phyloP scores from a whole-genome alignment of 2,329 filamentous ascomycete genomes.

The Claviceps sp. region DNA sequence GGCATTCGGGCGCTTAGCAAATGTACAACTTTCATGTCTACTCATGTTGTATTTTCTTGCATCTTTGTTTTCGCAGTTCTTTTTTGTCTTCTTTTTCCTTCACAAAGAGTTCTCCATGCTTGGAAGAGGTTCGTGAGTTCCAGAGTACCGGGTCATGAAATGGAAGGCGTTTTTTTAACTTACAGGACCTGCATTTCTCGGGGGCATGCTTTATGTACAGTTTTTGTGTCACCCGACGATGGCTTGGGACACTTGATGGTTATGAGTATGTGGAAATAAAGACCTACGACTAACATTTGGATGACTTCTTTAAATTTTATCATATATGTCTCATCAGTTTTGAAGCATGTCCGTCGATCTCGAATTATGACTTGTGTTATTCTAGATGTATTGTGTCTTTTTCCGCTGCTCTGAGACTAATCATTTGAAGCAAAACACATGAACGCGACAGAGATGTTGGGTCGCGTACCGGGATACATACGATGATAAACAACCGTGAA shows the following conservation, averaged over 20 bases:
- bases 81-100: background rate
- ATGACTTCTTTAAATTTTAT: background rate
- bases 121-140: background rate
- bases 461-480: too few relatives aligned
- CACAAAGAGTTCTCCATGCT: background rate
- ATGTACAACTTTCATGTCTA: background rate
- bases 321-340: background rate
- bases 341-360: too few relatives aligned
- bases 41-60: background rate
- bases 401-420: too few relatives aligned
- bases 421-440: too few relatives aligned
- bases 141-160: background rate
- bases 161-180: background rate
- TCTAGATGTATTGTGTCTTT: too few relatives aligned
- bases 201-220: background rate
- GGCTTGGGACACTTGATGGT: background rate
- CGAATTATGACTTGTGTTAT: too few relatives aligned
- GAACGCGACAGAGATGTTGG: too few relatives aligned
- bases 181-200: background rate
- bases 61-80: background rate
- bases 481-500: too few relatives aligned
- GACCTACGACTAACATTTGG: background rate
- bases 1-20: constrained; percentile 13
- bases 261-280: background rate
- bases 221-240: background rate